Evolutionary conservation across 129 eudicot species (phyloP), one percentile per base, ranked within the genome.

Genomic region (Sambucus nigra): DNA sequence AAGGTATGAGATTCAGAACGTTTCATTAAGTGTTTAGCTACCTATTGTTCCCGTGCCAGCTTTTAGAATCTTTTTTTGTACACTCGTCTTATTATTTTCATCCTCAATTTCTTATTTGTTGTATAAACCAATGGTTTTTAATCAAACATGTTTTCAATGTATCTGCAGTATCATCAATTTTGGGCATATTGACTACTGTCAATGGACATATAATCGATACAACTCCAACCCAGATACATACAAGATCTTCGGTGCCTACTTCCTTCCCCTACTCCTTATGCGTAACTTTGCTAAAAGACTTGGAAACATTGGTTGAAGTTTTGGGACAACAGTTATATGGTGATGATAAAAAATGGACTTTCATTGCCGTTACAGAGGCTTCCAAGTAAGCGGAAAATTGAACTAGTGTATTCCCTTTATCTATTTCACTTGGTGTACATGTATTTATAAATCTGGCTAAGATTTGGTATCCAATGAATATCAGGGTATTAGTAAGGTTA

Each of bases 261-360:
- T 81, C 83, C 21, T 80, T 85, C 59, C 99, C 99, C 5, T 79
- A 71, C 29, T 74, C 99, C 23, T 64, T 91, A 21, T 85, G 81
- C 73, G 67, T 85, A 55, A 86, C 94, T 48, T 67, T 83, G 56
- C 59, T 86, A 51, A 91, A 86, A 64, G 95, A 91, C 63, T 38
- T 86, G 67, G 99, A 91, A 66, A 85, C 95, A 40, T 74, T 91
- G 64, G 84, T 86, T 62, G 95, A 91, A 82, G 99, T 91, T 35
- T 77, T 59, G 46, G 95, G 94, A 28, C 89, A 86, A 59, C 95
- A 85, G 47, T 65, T 66, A 9, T 78, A 66, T 32, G 99, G 99
- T 31, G 95, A 76, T 42, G 99, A 91, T 15, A 79, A 74, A 22
- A 91, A 82, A 65, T 91, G 99, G 99, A 77, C 79, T 62, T 85